Evolutionary conservation across 2,329 filamentous ascomycete species (phyloP).

Genomic region (Paraconiothyrium sp.): DNA sequence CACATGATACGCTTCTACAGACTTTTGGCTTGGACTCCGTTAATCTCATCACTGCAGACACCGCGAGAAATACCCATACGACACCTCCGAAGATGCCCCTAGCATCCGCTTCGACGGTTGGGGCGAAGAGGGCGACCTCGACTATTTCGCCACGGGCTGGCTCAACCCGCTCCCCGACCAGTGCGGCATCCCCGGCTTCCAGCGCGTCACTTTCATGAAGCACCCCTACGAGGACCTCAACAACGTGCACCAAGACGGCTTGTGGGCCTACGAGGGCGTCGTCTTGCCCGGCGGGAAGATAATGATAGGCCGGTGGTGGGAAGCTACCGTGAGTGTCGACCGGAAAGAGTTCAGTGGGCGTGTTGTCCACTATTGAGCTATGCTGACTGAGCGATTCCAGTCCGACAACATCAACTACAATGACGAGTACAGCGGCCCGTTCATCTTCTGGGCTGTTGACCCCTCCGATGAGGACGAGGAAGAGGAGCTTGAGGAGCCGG

Average conservation of each 20-base stretch:
- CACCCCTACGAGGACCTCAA: constrained; percentile 52
- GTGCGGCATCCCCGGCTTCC: constrained; percentile 60
- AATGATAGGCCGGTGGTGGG: constrained; percentile 60
- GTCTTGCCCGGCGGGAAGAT: constrained; percentile 59
- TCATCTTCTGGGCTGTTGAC: constrained; percentile 6
- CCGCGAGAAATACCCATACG: constrained; percentile 23
- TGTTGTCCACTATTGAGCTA: too few species aligned
- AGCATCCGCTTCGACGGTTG: constrained; percentile 50
- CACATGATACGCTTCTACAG: not conserved
- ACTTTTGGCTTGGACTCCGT: not conserved
- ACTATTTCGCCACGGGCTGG: constrained; percentile 55
- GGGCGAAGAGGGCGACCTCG: constrained; percentile 48
- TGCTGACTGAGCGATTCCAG: not conserved
- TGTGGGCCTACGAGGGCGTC: constrained; percentile 61
- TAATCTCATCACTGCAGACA: constrained; percentile 14
- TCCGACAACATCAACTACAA: not conserved
- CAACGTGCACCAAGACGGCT: constrained; percentile 41
- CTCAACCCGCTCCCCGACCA: constrained; percentile 61
- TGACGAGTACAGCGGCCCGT: constrained; percentile 1
- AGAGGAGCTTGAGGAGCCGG: not conserved
- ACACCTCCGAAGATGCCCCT: constrained; percentile 12
- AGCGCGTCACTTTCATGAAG: constrained; percentile 65
- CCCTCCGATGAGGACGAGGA: not conserved
- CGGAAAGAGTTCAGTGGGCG: too few species aligned
- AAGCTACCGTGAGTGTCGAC: constrained; percentile 30